Base-by-base conservation (phyloP, 306 rosid species). In the Sindora glabra region DNA sequence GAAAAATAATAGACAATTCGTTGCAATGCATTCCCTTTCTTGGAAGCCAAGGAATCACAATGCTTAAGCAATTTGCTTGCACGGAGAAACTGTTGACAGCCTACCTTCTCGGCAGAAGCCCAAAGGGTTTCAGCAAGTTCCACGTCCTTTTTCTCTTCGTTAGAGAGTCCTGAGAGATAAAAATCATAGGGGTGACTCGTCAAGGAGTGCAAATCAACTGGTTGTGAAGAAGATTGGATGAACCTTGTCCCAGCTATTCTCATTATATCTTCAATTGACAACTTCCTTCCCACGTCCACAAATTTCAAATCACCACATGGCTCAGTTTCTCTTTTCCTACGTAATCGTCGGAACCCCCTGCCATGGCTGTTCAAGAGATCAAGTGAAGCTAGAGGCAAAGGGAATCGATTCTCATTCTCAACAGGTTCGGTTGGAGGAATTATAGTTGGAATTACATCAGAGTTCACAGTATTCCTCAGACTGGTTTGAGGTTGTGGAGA, bases 161-260 rank as follows among this genome's bases (percentile, higher is more conserved):
- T 0, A 9, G 76, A 53, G 17, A 78, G 79, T 26, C 45, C 37
- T 26, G 69, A 72, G 64, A 80, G 82, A 33, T 64, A 67, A 33
- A 40, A 39, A 4, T 65, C 82, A 40, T 53, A 78, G 27, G 90
- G 88, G 44, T 82, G 88, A 56, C 38, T 37, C 10, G 68, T 56
- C 53, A 63, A 62, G 36, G 60, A 61, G 8, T 48, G 21, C 24
- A 49, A 52, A 46, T 48, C 62, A 32, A 41, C 29, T 7, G 67
- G 54, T 21, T 62, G 72, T 10, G 78, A 69, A 33, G 48, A 59
- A 8, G 77, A 85, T 47, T 74, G 83, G 12, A 85, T 70, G 79
- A 85, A 82, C 68, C 78, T 85, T 27, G 86, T 59, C 49, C 87
- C 90, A 4, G 88, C 87, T 15, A 80, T 59, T 65, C 76, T 82